Evolutionary conservation across 78 protist species (phyloP), one percentile per base, ranked within the genome.

Genomic region (Trichosphaerium sp.): DNA sequence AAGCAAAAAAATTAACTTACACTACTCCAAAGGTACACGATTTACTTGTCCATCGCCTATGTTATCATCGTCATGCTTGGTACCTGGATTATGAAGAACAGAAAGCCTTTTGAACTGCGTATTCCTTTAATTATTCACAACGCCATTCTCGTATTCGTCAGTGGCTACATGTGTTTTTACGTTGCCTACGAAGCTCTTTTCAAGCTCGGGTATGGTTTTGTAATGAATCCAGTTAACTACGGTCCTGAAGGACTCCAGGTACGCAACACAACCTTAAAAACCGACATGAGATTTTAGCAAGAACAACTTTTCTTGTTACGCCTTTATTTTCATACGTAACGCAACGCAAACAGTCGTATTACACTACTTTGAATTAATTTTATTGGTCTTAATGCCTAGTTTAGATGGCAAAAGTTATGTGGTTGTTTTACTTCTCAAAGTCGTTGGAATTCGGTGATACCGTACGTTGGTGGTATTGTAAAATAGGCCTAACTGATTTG

Each of bases 401-500:
- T 65, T 48, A 72, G 78, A 73, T 73, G 80, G 80, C 80, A n/a
- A 73, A 58, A 62, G 69, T 73, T n/a, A 23, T 73, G 21, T 73
- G 70, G 69, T 60, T 73, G 47, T 73, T 73, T 60, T 73, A 39
- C 38, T 73, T 73, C 40, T 73, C 80, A 14, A 73, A 73, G 32
- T 60, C 56, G 8, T 66, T 73, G 26, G 80, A 73, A 51, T 59
- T 73, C 18, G 37, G 55, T 5, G 80, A 73, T 62, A 73, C 80
- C 15, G 60, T 61, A 14, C n/a, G n/a, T n/a, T n/a, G n/a, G n/a
- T n/a, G n/a, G n/a, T n/a, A n/a, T n/a, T n/a, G n/a, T n/a, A n/a
- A n/a, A n/a, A n/a, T n/a, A n/a, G n/a, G n/a, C n/a, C n/a, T n/a
- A n/a, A n/a, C n/a, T n/a, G n/a, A n/a, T n/a, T n/a, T n/a, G n/a